Conservation (phyloP, 768 basidiomycete species). For the Tulasnella sp. region DNA sequence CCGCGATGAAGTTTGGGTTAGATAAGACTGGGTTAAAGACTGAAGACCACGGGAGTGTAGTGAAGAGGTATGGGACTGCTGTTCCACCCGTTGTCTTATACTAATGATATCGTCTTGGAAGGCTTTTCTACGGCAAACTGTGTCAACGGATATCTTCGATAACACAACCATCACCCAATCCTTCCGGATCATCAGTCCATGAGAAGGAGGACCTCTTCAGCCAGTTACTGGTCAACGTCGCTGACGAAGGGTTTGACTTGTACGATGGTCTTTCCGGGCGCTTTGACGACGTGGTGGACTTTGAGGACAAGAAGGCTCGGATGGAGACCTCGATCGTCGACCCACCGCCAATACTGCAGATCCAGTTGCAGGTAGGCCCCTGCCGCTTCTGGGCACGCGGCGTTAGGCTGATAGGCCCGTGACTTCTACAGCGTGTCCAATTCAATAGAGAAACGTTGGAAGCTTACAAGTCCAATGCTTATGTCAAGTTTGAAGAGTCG, state of each 20-base stretch:
- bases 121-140: conserved; percentile 82
- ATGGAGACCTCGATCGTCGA: conserved; percentile 82
- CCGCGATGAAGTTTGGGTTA: background rate
- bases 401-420: background rate
- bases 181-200: conserved; percentile 46
- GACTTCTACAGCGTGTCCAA: conserved; percentile 58
- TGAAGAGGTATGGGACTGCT: conserved; percentile 18
- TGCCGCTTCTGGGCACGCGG: background rate
- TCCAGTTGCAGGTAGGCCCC: conserved; percentile 75
- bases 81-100: background rate
- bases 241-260: conserved; percentile 77
- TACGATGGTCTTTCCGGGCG: conserved; percentile 89
- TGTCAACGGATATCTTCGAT: conserved; percentile 41
- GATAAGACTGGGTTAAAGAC: background rate
- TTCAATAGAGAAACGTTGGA: conserved; percentile 86
- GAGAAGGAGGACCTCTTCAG: conserved; percentile 90
- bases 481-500: conserved; percentile 78
- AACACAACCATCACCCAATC: conserved; percentile 21
- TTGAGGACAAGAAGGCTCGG: conserved; percentile 71
- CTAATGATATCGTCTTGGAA: conserved; percentile 23
- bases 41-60: background rate
- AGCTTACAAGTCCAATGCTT: conserved; percentile 92
- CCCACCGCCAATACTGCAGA: conserved; percentile 80
- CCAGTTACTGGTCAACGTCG: conserved; percentile 86
- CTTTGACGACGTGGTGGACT: conserved; percentile 79